Percentiles rank a stretch among this genome's conserved stretches.
Conservation (phyloP, 2,329 filamentous ascomycete genomes). For the Colletotrichum salicis region DNA sequence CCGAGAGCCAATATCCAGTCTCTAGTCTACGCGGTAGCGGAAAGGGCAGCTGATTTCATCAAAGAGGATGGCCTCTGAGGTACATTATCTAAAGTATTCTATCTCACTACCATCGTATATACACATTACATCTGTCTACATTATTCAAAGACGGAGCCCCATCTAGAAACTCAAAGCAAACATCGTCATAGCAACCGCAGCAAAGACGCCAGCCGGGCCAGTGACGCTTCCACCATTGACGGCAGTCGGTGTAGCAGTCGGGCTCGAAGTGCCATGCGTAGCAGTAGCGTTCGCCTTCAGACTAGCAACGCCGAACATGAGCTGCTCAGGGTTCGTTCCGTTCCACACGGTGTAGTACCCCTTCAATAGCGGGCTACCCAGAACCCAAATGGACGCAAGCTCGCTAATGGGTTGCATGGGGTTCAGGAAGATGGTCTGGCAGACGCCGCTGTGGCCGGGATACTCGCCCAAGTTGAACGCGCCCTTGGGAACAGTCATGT, state of each 20-base stretch:
- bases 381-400: neutral
- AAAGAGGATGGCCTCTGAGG: neutral
- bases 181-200: neutral
- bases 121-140: neutral
- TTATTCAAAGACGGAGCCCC: neutral
- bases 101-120: neutral
- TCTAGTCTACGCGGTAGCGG: conserved; percentile 50
- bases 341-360: neutral
- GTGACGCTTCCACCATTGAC: neutral
- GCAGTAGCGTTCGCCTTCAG: neutral
- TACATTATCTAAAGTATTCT: neutral
- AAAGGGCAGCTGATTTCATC: conserved; percentile 39
- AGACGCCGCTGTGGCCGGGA: neutral
- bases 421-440: neutral
- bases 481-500: conserved; percentile 43
- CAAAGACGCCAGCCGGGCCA: neutral
- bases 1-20: conserved; percentile 45
- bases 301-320: neutral
- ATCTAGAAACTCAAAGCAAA: neutral
- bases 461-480: conserved; percentile 48
- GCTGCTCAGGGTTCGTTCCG: neutral
- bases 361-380: neutral
- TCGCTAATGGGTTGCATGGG: neutral
- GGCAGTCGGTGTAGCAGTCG: neutral
- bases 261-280: neutral